A percentile compares a stretch with the other conserved stretches of the same genome.
These are phyloP conservation scores for Xylaria hypoxylon DNA, from an alignment of 2,329 filamentous ascomycete genomes.

Conservation along the genomic window DNA sequence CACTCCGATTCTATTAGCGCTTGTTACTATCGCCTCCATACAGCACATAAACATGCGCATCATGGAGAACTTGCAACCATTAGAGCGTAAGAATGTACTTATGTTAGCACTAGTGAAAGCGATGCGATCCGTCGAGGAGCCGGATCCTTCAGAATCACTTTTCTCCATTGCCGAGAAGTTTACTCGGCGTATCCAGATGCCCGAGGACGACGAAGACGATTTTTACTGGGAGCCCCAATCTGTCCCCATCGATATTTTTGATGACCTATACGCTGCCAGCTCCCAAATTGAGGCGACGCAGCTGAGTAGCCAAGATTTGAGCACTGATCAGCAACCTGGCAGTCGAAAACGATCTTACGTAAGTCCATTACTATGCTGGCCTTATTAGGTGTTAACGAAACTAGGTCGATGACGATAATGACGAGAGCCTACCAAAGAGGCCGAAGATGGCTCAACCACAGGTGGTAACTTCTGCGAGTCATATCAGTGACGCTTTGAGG, in stretches of 20 bases:
- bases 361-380: slow-evolving; percentile 44
- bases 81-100: slow-evolving; percentile 63
- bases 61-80: slow-evolving; percentile 51
- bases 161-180: slow-evolving; percentile 62
- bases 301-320: slow-evolving; percentile 36
- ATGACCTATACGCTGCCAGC: slow-evolving; percentile 56
- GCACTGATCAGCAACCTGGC: slow-evolving; percentile 38
- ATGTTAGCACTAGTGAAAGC: slow-evolving; percentile 51
- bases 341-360: slow-evolving; percentile 63
- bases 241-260: slow-evolving; percentile 62
- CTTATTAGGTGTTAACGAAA: slow-evolving; percentile 38
- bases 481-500: slow-evolving; percentile 51
- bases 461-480: slow-evolving; percentile 45
- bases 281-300: slow-evolving; percentile 54
- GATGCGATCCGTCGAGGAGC: slow-evolving; percentile 54
- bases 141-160: slow-evolving; percentile 57
- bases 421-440: slow-evolving; percentile 50
- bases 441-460: slow-evolving; percentile 47
- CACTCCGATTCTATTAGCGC: slow-evolving; percentile 59
- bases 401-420: slow-evolving; percentile 51
- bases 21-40: slow-evolving; percentile 64
- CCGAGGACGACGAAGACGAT: slow-evolving; percentile 48
- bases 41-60: slow-evolving; percentile 67
- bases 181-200: slow-evolving; percentile 58
- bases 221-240: slow-evolving; percentile 61